Percentiles rank a stretch among this genome's conserved stretches.
Conservation (phyloP, 768 basidiomycete genomes). For the Wakefieldia striispora region DNA sequence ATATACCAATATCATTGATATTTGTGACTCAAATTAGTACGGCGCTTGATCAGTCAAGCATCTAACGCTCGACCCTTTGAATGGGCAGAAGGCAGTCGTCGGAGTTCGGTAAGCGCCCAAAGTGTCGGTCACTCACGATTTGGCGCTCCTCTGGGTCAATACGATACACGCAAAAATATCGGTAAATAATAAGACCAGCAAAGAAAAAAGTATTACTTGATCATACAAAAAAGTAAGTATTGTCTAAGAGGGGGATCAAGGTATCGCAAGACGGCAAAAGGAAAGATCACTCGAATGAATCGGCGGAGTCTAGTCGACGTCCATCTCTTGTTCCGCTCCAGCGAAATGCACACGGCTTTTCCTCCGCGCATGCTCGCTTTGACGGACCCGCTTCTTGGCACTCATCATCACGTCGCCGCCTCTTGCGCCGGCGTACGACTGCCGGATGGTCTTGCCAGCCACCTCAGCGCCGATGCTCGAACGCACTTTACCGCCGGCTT, state of each 20-base stretch:
- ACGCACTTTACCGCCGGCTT: slow-evolving; percentile 34
- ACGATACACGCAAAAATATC: background rate
- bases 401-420: slow-evolving; percentile 50
- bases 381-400: slow-evolving; percentile 70
- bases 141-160: slow-evolving; percentile 1
- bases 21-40: no score
- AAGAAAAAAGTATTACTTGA: slow-evolving; percentile 7
- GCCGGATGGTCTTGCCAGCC: slow-evolving; percentile 21
- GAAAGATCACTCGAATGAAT: background rate
- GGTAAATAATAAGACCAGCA: background rate
- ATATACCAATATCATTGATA: no score
- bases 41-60: no score
- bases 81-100: no score
- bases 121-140: background rate
- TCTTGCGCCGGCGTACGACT: slow-evolving; percentile 24
- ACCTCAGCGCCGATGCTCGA: slow-evolving; percentile 51
- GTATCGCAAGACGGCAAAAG: slow-evolving; percentile 4
- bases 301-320: slow-evolving; percentile 5
- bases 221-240: slow-evolving; percentile 9
- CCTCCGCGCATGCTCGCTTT: slow-evolving; percentile 70
- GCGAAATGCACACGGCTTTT: slow-evolving; percentile 39
- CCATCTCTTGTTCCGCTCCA: slow-evolving; percentile 14
- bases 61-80: no score
- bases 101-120: background rate
- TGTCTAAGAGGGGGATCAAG: slow-evolving; percentile 1